Evolutionary conservation across 305 asterid species (phyloP).

Genomic region (Withania somnifera): DNA sequence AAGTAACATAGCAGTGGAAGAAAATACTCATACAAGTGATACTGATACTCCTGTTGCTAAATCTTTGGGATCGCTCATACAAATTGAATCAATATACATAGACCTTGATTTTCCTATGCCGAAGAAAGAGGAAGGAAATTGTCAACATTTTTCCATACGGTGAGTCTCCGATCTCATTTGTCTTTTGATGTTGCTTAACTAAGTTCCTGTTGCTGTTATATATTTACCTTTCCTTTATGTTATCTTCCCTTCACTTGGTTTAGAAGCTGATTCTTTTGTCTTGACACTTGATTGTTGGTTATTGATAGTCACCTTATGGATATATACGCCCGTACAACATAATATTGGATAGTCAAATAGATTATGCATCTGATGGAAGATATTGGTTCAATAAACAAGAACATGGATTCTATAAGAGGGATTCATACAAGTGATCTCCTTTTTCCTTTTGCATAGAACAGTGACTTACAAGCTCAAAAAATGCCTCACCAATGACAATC

Average conservation of each 20-base stretch:
- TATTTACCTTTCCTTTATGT: not conserved
- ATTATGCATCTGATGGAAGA: not conserved
- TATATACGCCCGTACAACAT: not conserved
- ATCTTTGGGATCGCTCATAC: conserved; percentile 37
- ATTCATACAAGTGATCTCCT: not conserved
- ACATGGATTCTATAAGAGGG: not conserved
- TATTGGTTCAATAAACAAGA: not conserved
- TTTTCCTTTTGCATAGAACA: not conserved
- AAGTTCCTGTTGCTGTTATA: not conserved
- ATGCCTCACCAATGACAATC: not conserved
- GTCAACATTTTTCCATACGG: conserved; percentile 68
- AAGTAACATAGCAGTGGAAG: conserved; percentile 21
- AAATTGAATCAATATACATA: conserved; percentile 41
- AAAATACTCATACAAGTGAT: conserved; percentile 15
- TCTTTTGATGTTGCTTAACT: not conserved
- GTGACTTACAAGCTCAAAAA: not conserved
- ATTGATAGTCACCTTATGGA: not conserved
- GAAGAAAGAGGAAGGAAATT: conserved; percentile 22
- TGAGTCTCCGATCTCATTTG: conserved; percentile 11
- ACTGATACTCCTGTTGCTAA: conserved; percentile 19
- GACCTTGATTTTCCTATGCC: conserved; percentile 31
- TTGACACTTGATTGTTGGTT: not conserved
- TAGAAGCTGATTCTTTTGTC: not conserved
- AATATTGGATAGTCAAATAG: not conserved
- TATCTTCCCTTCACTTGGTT: not conserved